Conservation (phyloP, 352 stramenopile genomes). For the Elongisporangium undulatum region DNA sequence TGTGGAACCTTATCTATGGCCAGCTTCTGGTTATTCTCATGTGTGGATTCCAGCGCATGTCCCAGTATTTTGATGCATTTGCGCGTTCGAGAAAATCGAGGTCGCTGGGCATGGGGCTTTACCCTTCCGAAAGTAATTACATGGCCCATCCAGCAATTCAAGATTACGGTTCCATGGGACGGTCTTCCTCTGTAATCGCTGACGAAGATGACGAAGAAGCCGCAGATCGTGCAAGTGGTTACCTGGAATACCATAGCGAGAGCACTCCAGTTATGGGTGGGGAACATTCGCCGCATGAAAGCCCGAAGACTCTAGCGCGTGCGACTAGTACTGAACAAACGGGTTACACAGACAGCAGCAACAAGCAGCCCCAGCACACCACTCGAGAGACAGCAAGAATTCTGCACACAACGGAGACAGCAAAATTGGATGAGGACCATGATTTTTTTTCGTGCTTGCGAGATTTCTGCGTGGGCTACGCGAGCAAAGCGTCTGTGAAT, state of each 20-base stretch:
- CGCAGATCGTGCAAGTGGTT: conserved; percentile 31
- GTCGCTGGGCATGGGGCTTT: conserved; percentile 2
- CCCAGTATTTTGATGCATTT: conserved; percentile 56
- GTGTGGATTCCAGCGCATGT: conserved; percentile 65
- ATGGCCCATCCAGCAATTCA: conserved; percentile 6
- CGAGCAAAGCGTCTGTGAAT: conserved; percentile 72
- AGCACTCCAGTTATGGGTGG: conserved; percentile 3
- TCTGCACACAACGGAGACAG: neutral
- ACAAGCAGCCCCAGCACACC: conserved; percentile 1
- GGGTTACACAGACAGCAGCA: neutral
- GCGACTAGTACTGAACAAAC: neutral
- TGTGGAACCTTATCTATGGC: conserved; percentile 52
- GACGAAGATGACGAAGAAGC: conserved; percentile 49
- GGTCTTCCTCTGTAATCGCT: conserved; percentile 49
- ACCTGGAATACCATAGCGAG: neutral
- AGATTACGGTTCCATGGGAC: conserved; percentile 28
- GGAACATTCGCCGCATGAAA: conserved; percentile 4
- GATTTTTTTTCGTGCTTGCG: conserved; percentile 67
- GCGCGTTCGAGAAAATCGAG: conserved; percentile 4
- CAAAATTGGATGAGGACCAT: conserved; percentile 19
- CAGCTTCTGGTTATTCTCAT: conserved; percentile 71
- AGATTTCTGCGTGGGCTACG: conserved; percentile 66
- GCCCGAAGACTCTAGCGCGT: neutral
- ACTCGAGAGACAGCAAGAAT: neutral
- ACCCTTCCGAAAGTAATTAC: conserved; percentile 44